Percentiles rank a stretch among this genome's conserved stretches.
phyloP scores from a whole-genome alignment of 192 early-diverging fungal genomes.

The Podila epigama region DNA sequence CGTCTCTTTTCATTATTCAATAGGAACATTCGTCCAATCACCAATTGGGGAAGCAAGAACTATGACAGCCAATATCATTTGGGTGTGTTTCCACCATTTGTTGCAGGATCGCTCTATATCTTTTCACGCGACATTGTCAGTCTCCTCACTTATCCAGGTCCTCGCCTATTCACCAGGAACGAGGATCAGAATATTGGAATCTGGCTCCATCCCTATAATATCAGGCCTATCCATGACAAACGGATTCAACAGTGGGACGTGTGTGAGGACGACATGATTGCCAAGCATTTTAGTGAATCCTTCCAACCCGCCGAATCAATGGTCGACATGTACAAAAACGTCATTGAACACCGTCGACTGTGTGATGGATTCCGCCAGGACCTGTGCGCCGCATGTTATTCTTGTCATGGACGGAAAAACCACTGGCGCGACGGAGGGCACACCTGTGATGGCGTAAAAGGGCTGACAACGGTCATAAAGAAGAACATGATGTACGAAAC shows the following conservation, averaged over 20 bases:
- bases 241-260: conserved; percentile 69
- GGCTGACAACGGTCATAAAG: conserved; percentile 54
- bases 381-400: conserved; percentile 65
- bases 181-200: conserved; percentile 69
- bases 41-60: conserved; percentile 61
- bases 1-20: background rate
- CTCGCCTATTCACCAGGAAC: conserved; percentile 62
- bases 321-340: conserved; percentile 64
- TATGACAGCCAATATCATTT: conserved; percentile 55
- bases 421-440: conserved; percentile 65
- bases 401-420: conserved; percentile 56
- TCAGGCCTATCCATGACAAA: conserved; percentile 63
- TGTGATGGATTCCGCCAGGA: conserved; percentile 61
- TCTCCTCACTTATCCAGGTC: conserved; percentile 56
- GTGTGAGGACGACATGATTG: conserved; percentile 71
- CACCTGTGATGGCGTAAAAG: conserved; percentile 59
- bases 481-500: conserved; percentile 16
- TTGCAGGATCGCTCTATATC: conserved; percentile 67
- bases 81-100: conserved; percentile 66
- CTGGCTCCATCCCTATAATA: conserved; percentile 67
- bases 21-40: conserved; percentile 67
- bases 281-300: conserved; percentile 62
- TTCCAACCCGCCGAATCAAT: conserved; percentile 54
- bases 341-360: conserved; percentile 46
- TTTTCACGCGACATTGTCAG: conserved; percentile 64